Evolutionary conservation across 2,329 filamentous ascomycete species (phyloP), one percentile per base, ranked within the genome.

Genomic region (Ceratocystis cacaofunesta): DNA sequence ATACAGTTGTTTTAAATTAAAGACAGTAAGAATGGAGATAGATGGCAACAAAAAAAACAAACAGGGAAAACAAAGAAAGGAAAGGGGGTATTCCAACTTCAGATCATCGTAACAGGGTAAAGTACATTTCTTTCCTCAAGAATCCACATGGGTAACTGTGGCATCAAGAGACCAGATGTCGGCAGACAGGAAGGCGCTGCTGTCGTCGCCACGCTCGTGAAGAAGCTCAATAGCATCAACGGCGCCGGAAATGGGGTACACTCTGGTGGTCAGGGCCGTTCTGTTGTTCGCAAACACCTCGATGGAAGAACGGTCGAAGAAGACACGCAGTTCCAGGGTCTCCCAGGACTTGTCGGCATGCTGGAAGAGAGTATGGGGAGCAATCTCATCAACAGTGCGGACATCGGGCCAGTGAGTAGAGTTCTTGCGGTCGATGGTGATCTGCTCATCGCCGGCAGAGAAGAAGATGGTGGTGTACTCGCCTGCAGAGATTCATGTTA

Each of bases 271-370:
- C 17, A 70, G 64, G 17, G 69, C 70, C 25, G 70, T 70, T 19
- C 69, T 66, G 30, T 69, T 67, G 48, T 70, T 70, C 28, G 68
- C 69, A 30, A 66, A 70, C 7, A 70, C 17, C 41, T 70, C 70
- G n/a, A 70, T 64, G 15, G 69, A 55, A 10, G 69, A 70, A 19
- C 66, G 68, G 62, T 70, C 69, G n/a, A 69, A 69, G 52, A 70
- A 69, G 15, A 70, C 50, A 5, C 68, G 63, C 5, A 70, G 12
- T 3, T 67, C 46, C 7, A 70, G 69, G 28, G 70, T 66, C 64
- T 70, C 70, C 17, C 69, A 68, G 5, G 66, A 36, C 46, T 43
- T 48, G 43, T 65, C 32, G 28, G 57, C 32, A 36, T 48, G 50
- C 43, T 65, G 58, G 63, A 67, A 67, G 30, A 67, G 63, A 48